phyloP scores from a whole-genome alignment of 352 stramenopile species.

The Phytopythium aichiense region DNA sequence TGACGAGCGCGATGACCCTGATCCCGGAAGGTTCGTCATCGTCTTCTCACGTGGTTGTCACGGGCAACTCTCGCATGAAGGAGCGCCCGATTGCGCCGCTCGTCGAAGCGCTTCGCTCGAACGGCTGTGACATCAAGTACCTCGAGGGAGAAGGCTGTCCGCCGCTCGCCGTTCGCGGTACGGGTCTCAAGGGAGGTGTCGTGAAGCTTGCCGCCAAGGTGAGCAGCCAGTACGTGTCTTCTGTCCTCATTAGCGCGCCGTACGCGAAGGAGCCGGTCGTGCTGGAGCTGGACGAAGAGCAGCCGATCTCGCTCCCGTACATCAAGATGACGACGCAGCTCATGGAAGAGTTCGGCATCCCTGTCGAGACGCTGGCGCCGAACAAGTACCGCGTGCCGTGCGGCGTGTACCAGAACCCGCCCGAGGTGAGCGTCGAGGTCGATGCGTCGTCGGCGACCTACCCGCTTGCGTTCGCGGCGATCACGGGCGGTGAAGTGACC shows the following conservation, averaged over 20 bases:
- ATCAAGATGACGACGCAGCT: constrained; percentile 92
- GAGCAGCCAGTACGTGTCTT: constrained; percentile 96
- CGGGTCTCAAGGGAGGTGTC: constrained; percentile 65
- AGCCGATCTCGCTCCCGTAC: constrained; percentile 97
- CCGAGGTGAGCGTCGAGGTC: constrained; percentile 87
- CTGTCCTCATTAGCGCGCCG: constrained; percentile 94
- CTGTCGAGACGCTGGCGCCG: constrained; percentile 86
- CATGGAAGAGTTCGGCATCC: constrained; percentile 96
- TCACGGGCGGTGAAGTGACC: constrained; percentile 93
- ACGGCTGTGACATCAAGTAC: constrained; percentile 79
- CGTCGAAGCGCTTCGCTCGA: constrained; percentile 91
- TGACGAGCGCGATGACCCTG: constrained; percentile 90
- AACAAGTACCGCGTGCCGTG: constrained; percentile 76
- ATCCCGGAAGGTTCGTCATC: constrained; percentile 25
- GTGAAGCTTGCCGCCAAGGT: constrained; percentile 92
- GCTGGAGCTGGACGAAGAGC: constrained; percentile 93
- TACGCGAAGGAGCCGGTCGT: constrained; percentile 74
- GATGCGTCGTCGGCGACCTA: constrained; percentile 97
- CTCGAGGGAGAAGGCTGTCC: constrained; percentile 58
- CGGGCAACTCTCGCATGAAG: constrained; percentile 95
- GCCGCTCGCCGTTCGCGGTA: constrained; percentile 73
- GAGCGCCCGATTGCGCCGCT: constrained; percentile 96
- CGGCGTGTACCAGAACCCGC: constrained; percentile 68
- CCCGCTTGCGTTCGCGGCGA: constrained; percentile 95
- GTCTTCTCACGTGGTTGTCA: constrained; percentile 60